Percentiles rank a stretch among this genome's conserved stretches.
Evolutionary conservation across 306 rosid genomes (phyloP).

Genomic region (Vigna trinervia): DNA sequence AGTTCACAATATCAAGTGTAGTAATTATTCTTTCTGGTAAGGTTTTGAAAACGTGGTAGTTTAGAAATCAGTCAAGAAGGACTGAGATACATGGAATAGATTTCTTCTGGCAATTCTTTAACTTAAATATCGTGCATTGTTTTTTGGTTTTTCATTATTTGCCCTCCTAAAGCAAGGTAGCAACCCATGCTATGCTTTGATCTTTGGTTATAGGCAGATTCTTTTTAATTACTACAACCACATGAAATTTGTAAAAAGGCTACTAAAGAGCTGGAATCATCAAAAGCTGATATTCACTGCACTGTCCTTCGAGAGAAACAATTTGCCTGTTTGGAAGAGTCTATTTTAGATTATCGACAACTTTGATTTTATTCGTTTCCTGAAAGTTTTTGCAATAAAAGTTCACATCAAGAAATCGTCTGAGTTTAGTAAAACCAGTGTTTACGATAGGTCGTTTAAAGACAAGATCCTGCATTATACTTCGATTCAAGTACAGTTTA

Average conservation of each 20-base stretch:
- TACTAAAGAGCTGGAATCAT: neutral
- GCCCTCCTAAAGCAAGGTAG: neutral
- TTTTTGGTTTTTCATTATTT: conserved; percentile 21
- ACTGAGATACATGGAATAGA: conserved; percentile 18
- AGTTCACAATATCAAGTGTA: conserved; percentile 11
- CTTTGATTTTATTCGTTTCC: conserved; percentile 4
- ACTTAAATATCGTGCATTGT: neutral
- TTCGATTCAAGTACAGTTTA: neutral
- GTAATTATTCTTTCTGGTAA: neutral
- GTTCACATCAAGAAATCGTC: neutral
- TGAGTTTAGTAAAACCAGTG: neutral
- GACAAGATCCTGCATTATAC: neutral
- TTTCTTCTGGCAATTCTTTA: conserved; percentile 22
- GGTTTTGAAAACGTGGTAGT: conserved; percentile 8
- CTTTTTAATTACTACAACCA: neutral
- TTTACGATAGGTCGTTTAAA: neutral
- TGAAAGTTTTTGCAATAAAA: neutral
- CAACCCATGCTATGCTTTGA: neutral
- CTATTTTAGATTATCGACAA: neutral
- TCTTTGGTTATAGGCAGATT: neutral
- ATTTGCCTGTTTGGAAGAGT: conserved; percentile 11
- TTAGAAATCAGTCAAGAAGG: conserved; percentile 30
- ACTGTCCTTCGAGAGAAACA: neutral
- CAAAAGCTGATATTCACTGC: conserved; percentile 5
- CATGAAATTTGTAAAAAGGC: neutral